Base-by-base conservation (phyloP, 1,284 basidiomycete species). In the Puccinia triticina region DNA sequence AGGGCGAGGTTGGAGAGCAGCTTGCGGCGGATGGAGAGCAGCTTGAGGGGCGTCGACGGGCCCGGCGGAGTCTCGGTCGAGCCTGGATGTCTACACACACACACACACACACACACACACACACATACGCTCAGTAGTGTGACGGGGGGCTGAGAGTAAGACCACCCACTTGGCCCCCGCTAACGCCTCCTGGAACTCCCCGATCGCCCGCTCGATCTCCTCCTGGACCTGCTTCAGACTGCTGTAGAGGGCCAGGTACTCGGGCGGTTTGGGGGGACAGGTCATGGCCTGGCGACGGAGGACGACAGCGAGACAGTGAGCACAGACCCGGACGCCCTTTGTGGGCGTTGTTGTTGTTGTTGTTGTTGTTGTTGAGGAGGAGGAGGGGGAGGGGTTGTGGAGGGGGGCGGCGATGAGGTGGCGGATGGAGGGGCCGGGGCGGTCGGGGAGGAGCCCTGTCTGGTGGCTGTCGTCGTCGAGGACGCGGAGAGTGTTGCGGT, bases 221-320 rank as follows among this genome's bases (percentile, higher is more conserved):
- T 91, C 87, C 88, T 99, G 95, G 4, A 97, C 88, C 34, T 87
- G 87, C 53, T 93, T 88, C 80, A 98, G 91, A 16, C 90, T 90
- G 90, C 94, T 84, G 83, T 88, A 87, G 43, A 88, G 85, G 83
- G 85, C 85, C 48, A 87, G 67, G 82, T 86, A 88, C 0, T 83
- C 82, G 18, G 85, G 85, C 1, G 84, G 81, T 0, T 83, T 73
- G 0, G 83, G n/a, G 0, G 84, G 84, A 8, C 84, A 82, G 8
- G 72, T 83, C 57, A 80, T 84, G n/a, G 83, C 61, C 77, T 86
- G 85, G 21, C 83, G 74, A 34, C 82, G 84, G 84, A 85, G 72
- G 40, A 86, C 84, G 2, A 83, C 84, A 53, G 83, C 83, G n/a
- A 86, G 61, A 66, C 86, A 86, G 23, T 85, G 85, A n/a, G 84